Conservation (phyloP, 345 rosid species). For the Ricinus communis region DNA sequence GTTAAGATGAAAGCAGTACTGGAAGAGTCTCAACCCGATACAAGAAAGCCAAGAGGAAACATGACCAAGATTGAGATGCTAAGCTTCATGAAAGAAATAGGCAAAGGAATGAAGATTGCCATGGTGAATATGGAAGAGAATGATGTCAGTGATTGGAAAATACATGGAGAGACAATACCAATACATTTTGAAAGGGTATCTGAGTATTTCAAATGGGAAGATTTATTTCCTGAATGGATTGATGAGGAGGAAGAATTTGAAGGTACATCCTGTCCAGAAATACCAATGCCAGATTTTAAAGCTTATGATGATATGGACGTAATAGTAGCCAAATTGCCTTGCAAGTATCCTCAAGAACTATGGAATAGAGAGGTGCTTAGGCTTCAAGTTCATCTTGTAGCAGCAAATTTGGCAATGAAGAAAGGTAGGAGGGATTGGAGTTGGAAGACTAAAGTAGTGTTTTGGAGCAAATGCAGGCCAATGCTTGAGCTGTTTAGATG, state of each 20-base stretch:
- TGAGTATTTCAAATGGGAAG: slow-evolving; percentile 59
- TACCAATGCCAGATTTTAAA: slow-evolving; percentile 75
- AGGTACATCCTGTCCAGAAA: slow-evolving; percentile 68
- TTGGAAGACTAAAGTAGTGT: slow-evolving; percentile 62
- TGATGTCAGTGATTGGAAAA: slow-evolving; percentile 61
- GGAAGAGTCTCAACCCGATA: slow-evolving; percentile 29
- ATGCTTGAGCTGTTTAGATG: slow-evolving; percentile 90
- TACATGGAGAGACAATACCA: slow-evolving; percentile 48
- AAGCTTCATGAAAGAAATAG: slow-evolving; percentile 50
- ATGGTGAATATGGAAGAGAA: slow-evolving; percentile 74
- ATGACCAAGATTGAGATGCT: slow-evolving; percentile 60
- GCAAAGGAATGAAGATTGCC: slow-evolving; percentile 64
- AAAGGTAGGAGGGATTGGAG: slow-evolving; percentile 58
- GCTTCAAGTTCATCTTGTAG: slow-evolving; percentile 75
- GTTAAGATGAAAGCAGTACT: slow-evolving; percentile 62
- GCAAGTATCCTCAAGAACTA: slow-evolving; percentile 70
- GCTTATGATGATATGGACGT: slow-evolving; percentile 54
- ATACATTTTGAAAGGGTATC: slow-evolving; percentile 61
- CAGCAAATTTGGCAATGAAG: slow-evolving; percentile 63
- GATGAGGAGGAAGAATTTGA: slow-evolving; percentile 89
- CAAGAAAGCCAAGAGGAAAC: slow-evolving; percentile 17
- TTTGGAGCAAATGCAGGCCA: slow-evolving; percentile 83
- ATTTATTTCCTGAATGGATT: slow-evolving; percentile 94
- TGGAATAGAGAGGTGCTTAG: slow-evolving; percentile 83
- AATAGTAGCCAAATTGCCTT: slow-evolving; percentile 74